These are phyloP conservation scores for Phylloporus sp. DNA, from an alignment of 768 basidiomycete genomes.

Conservation along the genomic window DNA sequence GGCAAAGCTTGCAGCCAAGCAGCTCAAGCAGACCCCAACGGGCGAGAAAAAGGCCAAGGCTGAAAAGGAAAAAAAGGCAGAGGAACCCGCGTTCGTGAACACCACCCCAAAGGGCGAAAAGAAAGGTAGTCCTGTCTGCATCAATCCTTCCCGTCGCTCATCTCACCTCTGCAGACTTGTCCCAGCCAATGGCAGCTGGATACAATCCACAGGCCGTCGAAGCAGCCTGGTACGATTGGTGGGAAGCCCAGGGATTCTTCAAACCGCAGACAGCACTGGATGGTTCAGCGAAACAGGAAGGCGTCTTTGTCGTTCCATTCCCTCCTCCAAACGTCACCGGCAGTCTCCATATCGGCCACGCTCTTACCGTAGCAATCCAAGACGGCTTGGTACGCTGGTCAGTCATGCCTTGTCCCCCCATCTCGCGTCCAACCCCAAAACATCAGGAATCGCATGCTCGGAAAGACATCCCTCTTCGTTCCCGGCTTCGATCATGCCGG, in stretches of 20 bases:
- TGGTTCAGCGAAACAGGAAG: slow-evolving; percentile 56
- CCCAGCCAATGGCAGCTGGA: slow-evolving; percentile 81
- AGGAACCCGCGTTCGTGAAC: slow-evolving; percentile 77
- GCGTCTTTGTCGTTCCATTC: slow-evolving; percentile 76
- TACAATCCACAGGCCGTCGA: slow-evolving; percentile 97
- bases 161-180: slow-evolving; percentile 54
- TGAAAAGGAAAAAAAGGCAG: slow-evolving; percentile 68
- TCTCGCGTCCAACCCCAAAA: neutral
- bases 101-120: slow-evolving; percentile 87
- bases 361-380: slow-evolving; percentile 85
- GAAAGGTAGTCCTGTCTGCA: slow-evolving; percentile 57
- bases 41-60: slow-evolving; percentile 69
- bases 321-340: slow-evolving; percentile 99
- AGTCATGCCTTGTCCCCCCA: slow-evolving; percentile 19
- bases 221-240: slow-evolving; percentile 98
- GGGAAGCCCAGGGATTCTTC: slow-evolving; percentile 88
- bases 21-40: slow-evolving; percentile 36
- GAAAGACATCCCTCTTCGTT: slow-evolving; percentile 81
- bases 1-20: slow-evolving; percentile 70
- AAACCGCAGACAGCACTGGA: slow-evolving; percentile 60
- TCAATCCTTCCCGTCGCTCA: neutral
- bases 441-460: slow-evolving; percentile 90
- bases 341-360: slow-evolving; percentile 92
- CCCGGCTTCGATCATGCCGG: slow-evolving; percentile 99
- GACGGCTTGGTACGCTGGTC: slow-evolving; percentile 87